phyloP scores from a whole-genome alignment of 208 protist genomes.

The Trypanosoma theileri region DNA sequence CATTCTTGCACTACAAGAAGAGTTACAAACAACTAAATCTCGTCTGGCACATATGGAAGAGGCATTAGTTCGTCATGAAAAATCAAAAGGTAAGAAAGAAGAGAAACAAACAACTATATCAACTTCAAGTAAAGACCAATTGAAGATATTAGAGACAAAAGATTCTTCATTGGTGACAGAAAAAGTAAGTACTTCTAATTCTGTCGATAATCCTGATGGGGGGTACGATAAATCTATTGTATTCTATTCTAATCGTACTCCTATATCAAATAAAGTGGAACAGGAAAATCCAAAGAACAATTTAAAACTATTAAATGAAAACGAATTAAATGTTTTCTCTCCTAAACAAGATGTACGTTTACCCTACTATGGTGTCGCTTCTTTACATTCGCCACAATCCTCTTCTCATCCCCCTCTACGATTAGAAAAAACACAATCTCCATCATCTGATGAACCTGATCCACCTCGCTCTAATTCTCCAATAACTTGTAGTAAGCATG shows the following conservation, averaged over 20 bases:
- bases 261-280: not conserved
- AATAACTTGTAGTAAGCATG: not conserved
- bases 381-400: too few relatives aligned
- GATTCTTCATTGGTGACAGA: not conserved
- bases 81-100: not conserved
- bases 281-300: not conserved
- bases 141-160: not conserved
- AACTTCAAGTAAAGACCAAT: not conserved
- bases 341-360: not conserved
- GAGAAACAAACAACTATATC: not conserved
- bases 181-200: not conserved
- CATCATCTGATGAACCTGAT: not conserved
- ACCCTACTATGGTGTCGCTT: not conserved
- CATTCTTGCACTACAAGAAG: conserved; percentile 21
- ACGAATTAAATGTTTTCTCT: not conserved
- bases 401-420: too few relatives aligned
- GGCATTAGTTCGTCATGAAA: not conserved
- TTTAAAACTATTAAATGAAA: not conserved
- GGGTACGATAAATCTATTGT: not conserved
- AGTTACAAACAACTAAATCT: conserved; percentile 20
- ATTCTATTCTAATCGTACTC: not conserved
- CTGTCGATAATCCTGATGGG: not conserved
- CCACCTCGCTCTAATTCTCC: not conserved
- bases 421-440: not conserved
- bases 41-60: conserved; percentile 28